Percentiles rank a stretch among this genome's conserved stretches.
phyloP scores from a whole-genome alignment of 1,284 basidiomycete species.

The Dichomitus squalens region DNA sequence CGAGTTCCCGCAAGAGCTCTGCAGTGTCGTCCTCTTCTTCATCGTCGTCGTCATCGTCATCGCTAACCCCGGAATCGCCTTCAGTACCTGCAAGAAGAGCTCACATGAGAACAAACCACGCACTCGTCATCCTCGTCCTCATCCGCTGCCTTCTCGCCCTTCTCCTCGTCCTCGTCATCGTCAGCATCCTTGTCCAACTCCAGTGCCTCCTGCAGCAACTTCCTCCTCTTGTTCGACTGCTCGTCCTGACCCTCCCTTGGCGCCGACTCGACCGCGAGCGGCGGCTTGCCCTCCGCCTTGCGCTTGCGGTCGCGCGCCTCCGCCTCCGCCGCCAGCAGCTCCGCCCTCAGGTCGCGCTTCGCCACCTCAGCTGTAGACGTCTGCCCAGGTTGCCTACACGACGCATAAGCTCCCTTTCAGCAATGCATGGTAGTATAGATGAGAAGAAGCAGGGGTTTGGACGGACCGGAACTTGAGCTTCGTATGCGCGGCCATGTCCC shows the following conservation, averaged over 20 bases:
- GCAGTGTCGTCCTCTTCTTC: constrained; percentile 91
- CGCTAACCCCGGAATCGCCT: constrained; percentile 10
- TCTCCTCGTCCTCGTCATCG: constrained; percentile 45
- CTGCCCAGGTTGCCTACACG: constrained; percentile 78
- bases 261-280: constrained; percentile 31
- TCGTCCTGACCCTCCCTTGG: constrained; percentile 24
- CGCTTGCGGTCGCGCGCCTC: constrained; percentile 87
- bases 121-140: constrained; percentile 51
- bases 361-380: constrained; percentile 76
- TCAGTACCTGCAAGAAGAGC: neutral
- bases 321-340: constrained; percentile 81
- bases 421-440: too few relatives aligned
- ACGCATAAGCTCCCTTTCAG: neutral
- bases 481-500: constrained; percentile 91
- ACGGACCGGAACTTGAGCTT: constrained; percentile 91
- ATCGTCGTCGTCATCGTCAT: constrained; percentile 46
- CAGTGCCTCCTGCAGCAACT: constrained; percentile 77
- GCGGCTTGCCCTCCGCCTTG: constrained; percentile 76
- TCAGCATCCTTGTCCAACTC: constrained; percentile 89
- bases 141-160: constrained; percentile 40
- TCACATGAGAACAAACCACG: constrained; percentile 24
- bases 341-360: constrained; percentile 79
- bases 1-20: constrained; percentile 88
- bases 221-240: constrained; percentile 35
- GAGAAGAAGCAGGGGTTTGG: neutral